These are phyloP conservation scores for Tolypocladium amazonense DNA, from an alignment of 2,329 filamentous ascomycete genomes.

Conservation along the genomic window DNA sequence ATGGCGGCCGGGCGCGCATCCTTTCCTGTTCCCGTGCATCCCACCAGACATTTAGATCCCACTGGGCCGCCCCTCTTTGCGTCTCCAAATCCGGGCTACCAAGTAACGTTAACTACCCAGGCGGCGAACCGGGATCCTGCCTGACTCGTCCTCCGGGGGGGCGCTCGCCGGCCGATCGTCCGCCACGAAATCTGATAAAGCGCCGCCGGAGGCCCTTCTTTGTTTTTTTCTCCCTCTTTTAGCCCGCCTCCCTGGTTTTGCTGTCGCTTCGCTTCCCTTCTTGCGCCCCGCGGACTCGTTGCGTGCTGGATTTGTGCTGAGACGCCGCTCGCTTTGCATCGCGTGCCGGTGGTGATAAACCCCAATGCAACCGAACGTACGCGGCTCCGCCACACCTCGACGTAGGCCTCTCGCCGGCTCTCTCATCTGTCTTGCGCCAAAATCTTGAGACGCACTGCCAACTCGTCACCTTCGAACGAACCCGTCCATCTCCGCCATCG, in stretches of 20 bases:
- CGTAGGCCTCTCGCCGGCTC: not conserved
- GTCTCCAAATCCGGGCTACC: not conserved
- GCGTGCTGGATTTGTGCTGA: not conserved
- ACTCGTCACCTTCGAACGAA: not conserved
- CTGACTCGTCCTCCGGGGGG: not conserved
- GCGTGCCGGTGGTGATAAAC: not conserved
- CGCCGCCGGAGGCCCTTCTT: not conserved
- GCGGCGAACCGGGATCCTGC: not conserved
- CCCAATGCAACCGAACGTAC: not conserved
- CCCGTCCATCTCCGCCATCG: not conserved
- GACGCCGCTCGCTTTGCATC: not conserved
- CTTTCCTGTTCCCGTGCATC: not conserved
- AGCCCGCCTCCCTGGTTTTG: not conserved
- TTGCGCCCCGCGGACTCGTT: not conserved
- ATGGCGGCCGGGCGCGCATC: not conserved
- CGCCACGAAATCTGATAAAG: not conserved
- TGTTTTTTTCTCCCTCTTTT: not conserved
- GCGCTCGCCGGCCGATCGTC: not conserved
- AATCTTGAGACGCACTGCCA: not conserved
- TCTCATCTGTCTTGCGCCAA: not conserved
- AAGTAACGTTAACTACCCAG: no score
- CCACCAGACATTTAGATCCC: not conserved
- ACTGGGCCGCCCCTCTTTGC: not conserved
- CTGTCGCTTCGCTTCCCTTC: not conserved
- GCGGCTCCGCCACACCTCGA: not conserved